These are phyloP conservation scores for Myxozyma nipponensis DNA, from an alignment of 805 yeast species.

Conservation along the genomic window DNA sequence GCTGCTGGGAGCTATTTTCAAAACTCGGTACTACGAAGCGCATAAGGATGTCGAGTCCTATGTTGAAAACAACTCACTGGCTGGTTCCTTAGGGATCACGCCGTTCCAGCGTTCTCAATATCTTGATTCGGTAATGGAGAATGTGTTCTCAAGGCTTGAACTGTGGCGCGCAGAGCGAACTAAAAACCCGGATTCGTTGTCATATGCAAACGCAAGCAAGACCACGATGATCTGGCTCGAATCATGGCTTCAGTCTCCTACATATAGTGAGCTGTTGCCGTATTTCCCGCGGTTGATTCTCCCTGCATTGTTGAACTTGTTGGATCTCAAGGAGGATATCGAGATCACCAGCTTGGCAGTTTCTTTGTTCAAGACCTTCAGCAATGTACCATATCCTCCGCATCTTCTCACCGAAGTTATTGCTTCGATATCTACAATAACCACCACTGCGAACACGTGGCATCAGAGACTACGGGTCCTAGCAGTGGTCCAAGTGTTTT, in stretches of 20 bases:
- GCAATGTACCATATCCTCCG: conserved; percentile 46
- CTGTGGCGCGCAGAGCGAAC: conserved; percentile 18
- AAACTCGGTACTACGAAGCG: conserved; percentile 45
- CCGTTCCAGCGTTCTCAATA: conserved; percentile 34
- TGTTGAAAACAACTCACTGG: conserved; percentile 38
- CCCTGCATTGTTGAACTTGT: conserved; percentile 65
- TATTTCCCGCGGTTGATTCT: conserved; percentile 51
- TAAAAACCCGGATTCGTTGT: conserved; percentile 35
- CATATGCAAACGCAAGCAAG: conserved; percentile 58
- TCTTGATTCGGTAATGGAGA: conserved; percentile 41
- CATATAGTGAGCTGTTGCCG: conserved; percentile 51
- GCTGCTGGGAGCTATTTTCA: conserved; percentile 48
- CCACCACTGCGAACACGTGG: conserved; percentile 42
- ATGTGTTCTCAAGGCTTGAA: conserved; percentile 45
- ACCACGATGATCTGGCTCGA: conserved; percentile 61
- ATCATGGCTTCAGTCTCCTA: conserved; percentile 51
- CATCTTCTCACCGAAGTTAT: conserved; percentile 45
- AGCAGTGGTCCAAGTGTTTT: conserved; percentile 67
- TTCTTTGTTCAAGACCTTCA: conserved; percentile 44
- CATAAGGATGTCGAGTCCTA: conserved; percentile 42
- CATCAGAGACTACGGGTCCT: conserved; percentile 65
- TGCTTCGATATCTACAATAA: conserved; percentile 43
- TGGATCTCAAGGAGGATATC: conserved; percentile 73
- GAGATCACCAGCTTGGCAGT: conserved; percentile 49
- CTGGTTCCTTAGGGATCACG: conserved; percentile 40